Evolutionary conservation across 2,329 filamentous ascomycete species (phyloP).

Genomic region (Alternaria infectoria): DNA sequence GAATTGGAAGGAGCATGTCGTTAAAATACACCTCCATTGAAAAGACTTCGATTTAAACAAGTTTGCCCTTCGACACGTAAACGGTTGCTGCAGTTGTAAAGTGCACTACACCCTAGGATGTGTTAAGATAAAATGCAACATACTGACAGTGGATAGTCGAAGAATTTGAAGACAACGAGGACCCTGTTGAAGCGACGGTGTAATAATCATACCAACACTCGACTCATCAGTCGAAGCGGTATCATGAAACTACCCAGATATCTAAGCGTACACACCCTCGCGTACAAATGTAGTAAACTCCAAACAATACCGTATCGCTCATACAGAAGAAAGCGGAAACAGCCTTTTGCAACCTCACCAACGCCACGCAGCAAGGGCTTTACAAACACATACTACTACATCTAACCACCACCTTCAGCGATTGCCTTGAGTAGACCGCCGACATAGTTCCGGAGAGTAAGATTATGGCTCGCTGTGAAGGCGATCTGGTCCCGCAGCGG

Average conservation of each 20-base stretch:
- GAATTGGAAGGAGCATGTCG: background rate
- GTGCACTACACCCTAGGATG: background rate
- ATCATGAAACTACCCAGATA: background rate
- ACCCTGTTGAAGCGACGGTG: background rate
- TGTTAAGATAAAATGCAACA: background rate
- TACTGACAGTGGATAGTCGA: background rate
- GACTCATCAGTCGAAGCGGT: background rate
- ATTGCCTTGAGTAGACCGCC: conserved; percentile 44
- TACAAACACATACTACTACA: background rate
- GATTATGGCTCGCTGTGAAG: conserved; percentile 73
- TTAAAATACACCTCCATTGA: background rate
- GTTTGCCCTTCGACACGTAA: too few species aligned
- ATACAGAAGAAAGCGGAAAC: background rate
- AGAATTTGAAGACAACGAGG: too few species aligned
- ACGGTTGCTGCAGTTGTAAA: too few species aligned
- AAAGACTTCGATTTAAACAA: too few species aligned
- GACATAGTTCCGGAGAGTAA: conserved; percentile 49
- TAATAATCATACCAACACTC: background rate
- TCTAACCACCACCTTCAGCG: conserved; percentile 39
- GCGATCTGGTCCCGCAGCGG: conserved; percentile 69
- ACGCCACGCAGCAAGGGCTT: background rate
- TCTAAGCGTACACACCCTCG: background rate
- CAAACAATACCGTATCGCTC: background rate
- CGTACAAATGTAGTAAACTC: background rate
- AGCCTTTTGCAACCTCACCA: background rate